Percentiles rank a stretch among this genome's conserved stretches.
phyloP scores from a whole-genome alignment of 2,329 filamentous ascomycete species.

The Pseudogymnoascus sp. region DNA sequence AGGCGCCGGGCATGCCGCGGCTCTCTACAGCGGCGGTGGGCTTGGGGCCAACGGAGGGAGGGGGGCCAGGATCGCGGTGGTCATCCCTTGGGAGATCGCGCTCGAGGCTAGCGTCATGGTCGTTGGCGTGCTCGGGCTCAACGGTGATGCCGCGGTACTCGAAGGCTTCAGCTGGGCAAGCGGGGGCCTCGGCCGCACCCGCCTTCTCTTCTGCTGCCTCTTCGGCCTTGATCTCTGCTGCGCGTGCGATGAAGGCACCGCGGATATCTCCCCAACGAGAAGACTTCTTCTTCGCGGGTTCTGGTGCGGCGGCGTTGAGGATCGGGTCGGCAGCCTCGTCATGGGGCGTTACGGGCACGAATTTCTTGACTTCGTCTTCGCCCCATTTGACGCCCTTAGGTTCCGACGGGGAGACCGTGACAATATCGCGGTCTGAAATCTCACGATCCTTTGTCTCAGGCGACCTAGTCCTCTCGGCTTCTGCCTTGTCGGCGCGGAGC shows the following conservation, averaged over 20 bases:
- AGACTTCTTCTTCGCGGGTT: not conserved
- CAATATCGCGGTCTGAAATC: not conserved
- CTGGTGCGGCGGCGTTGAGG: not conserved
- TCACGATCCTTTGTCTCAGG: not conserved
- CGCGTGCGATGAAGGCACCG: not conserved
- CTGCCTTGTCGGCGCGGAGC: conserved; percentile 13
- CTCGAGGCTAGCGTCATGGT: conserved; percentile 11
- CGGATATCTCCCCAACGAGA: not conserved
- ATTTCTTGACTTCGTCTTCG: conserved; percentile 55
- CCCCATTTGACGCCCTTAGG: conserved; percentile 57
- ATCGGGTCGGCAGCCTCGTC: conserved; percentile 10
- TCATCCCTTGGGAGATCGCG: not conserved
- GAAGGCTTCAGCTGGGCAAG: conserved; percentile 13
- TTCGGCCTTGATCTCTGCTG: not conserved
- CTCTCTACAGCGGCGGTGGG: conserved; percentile 38
- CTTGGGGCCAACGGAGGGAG: conserved; percentile 46
- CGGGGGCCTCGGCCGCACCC: conserved; percentile 22
- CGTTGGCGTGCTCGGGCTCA: conserved; percentile 18
- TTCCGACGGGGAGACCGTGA: conserved; percentile 14
- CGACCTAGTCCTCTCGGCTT: conserved; percentile 5
- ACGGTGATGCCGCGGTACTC: conserved; percentile 23
- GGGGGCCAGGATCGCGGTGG: conserved; percentile 33
- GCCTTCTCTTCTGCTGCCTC: not conserved
- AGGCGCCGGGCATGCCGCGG: conserved; percentile 52
- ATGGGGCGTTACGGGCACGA: conserved; percentile 51